Evolutionary conservation across 192 early-diverging fungal genomes (phyloP), one percentile per base, ranked within the genome.

Genomic region (Podila minutissima): DNA sequence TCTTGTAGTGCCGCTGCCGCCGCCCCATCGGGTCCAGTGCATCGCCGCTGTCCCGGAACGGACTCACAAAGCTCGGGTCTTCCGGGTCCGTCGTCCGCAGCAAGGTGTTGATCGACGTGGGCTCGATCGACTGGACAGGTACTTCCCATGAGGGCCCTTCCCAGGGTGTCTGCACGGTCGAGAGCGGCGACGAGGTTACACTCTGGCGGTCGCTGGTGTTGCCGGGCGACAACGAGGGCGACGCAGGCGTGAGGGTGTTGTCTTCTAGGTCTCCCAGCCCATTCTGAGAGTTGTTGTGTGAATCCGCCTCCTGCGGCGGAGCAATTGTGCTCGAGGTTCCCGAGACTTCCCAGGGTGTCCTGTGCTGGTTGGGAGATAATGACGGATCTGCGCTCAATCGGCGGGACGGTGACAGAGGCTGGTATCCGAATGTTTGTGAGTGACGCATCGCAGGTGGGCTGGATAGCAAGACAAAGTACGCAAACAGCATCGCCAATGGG

Each of bases 391-490:
- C 4, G 22, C 51, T 53, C 19, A 20, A 22, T 10, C 20, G 46
- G 22, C 50, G 72, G 6, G 57, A 61, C 1, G 72, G 29, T 26
- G 69, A 33, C 19, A 79, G 33, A 12, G 65, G 69, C 22, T 69
- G 49, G 38, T 79, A 72, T 58, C 64, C 75, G n/a, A 62, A 26
- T 20, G 32, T 28, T 8, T 67, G 59, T 8, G 26, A 63, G n/a
- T 59, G 24, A 22, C 53, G 60, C 12, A 8, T 29, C 29, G 51
- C 13, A 0, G 71, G 13, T 11, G 77, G 72, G 22, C 49, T 72
- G 29, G 69, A 69, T 1, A 84, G 72, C 26, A 82, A 19, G 7
- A 84, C 15, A 68, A 84, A 84, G 59, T 84, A 84, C 15, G 74
- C 72, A 12, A 82, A 15, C n/a, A 75, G 35, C 77, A 84, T 75